Conservation (phyloP, 192 early-diverging fungal genomes). For the Backusella liffmaniae region DNA sequence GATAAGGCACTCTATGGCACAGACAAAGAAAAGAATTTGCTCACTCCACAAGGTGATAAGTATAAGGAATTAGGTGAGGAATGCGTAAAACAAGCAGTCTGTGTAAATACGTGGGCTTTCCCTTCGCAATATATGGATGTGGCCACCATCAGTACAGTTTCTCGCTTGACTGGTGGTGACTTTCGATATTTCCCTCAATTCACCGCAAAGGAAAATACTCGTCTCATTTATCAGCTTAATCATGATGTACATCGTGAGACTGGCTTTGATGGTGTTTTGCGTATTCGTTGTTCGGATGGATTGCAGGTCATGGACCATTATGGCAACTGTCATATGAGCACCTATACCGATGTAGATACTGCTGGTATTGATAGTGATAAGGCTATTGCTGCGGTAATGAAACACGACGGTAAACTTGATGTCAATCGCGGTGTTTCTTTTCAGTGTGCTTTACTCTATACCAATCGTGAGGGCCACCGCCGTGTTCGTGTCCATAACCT, state of each 20-base stretch:
- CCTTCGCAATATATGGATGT: conserved; percentile 87
- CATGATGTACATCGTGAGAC: conserved; percentile 70
- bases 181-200: conserved; percentile 82
- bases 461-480: conserved; percentile 84
- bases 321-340: conserved; percentile 96
- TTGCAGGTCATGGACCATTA: conserved; percentile 86
- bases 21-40: conserved; percentile 89
- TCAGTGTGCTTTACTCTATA: conserved; percentile 96
- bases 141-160: conserved; percentile 76
- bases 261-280: conserved; percentile 87
- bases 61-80: conserved; percentile 87
- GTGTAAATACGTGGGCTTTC: conserved; percentile 89
- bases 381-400: conserved; percentile 82
- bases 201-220: conserved; percentile 70
- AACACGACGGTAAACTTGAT: conserved; percentile 92
- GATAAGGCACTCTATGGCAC: conserved; percentile 88
- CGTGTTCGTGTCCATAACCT: conserved; percentile 93
- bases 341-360: conserved; percentile 89
- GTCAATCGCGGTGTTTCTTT: conserved; percentile 83
- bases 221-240: conserved; percentile 75
- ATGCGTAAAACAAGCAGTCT: conserved; percentile 78
- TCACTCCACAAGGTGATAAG: conserved; percentile 81
- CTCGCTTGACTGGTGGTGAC: conserved; percentile 88
- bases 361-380: conserved; percentile 89
- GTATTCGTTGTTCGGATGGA: conserved; percentile 89